Evolutionary conservation across 164 flowering plant species (phyloP), one percentile per base, ranked within the genome.

Genomic region (Nelumbo lutea): DNA sequence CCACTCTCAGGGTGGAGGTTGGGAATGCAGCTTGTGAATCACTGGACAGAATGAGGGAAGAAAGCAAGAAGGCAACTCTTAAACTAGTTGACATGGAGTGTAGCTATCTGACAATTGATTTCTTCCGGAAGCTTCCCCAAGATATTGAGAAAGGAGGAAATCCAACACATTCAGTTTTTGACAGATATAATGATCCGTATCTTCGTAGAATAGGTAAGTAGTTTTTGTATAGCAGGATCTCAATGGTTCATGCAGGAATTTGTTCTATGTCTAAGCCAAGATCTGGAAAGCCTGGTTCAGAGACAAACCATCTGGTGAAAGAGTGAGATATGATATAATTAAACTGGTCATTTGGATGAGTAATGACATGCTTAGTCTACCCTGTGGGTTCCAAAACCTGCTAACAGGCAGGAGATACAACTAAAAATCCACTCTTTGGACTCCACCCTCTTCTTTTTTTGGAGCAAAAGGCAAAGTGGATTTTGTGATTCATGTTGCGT

Each of bases 101-200:
- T 67, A 79, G 88, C 69, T 94, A 94, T 71, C 83, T 94, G 70
- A 94, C 98, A 6, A 93, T 94, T 61, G 98, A 91, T 67, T 94
- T 91, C 83, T 94, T 94, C 85, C 81, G 98, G 67, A 91, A 91
- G 89, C 95, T 94, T 76, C 98, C 97, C 43, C 97, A 90, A 75
- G 98, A 94, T 79, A 79, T 87, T 56, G 98, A 91, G 73, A 91
- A 91, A 82, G 98, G 98, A 9, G 98, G 98, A 76, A 90, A 94
- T 69, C 96, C 97, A 59, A 83, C 96, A 15, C 91, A 85, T 73
- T 94, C 98, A 27, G 83, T 94, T 73, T 91, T 91, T 73, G 98
- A 94, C 60, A 77, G 98, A 84, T 94, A 94, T 71, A 91, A 87
- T 71, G 98, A 94, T 69, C 70, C 93, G 7, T 91, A 91, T 64